Conservation (phyloP, 768 basidiomycete genomes). For the Russula sp. region DNA sequence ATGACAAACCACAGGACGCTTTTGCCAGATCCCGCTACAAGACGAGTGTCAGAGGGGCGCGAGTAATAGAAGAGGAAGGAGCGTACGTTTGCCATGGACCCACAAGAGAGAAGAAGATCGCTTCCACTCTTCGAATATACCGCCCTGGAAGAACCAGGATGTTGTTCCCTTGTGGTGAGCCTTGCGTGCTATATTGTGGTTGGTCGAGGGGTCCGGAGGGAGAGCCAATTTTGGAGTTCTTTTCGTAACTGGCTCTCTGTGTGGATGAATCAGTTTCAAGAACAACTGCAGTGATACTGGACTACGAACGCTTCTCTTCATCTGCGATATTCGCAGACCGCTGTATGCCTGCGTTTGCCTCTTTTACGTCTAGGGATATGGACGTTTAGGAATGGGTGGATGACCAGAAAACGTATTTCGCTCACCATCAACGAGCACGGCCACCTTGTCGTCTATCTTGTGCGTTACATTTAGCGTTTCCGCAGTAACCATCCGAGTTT, state of each 20-base stretch:
- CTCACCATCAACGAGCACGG: neutral
- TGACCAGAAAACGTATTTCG: too few species aligned
- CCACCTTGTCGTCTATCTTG: neutral
- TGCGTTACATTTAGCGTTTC: neutral
- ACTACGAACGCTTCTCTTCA: conserved; percentile 4
- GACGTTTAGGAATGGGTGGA: neutral
- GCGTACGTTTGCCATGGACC: conserved; percentile 6
- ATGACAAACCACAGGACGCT: neutral
- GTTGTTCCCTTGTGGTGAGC: neutral
- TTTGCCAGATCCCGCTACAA: neutral
- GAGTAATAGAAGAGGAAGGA: neutral
- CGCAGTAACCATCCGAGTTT: neutral
- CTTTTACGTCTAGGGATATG: neutral
- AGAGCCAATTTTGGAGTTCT: neutral
- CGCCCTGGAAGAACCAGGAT: neutral
- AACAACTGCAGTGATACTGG: neutral
- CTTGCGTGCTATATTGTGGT: neutral
- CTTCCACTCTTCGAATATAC: neutral
- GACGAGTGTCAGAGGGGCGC: neutral
- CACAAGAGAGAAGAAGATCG: conserved; percentile 1
- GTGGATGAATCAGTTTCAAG: neutral
- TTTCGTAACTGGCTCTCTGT: neutral
- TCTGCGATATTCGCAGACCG: neutral
- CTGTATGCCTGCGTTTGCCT: neutral
- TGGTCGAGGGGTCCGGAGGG: neutral